A percentile compares a stretch with the other conserved stretches of the same genome.
These are phyloP conservation scores for Clarireedia monteithiana DNA, from an alignment of 2,329 filamentous ascomycete genomes.

Conservation along the genomic window DNA sequence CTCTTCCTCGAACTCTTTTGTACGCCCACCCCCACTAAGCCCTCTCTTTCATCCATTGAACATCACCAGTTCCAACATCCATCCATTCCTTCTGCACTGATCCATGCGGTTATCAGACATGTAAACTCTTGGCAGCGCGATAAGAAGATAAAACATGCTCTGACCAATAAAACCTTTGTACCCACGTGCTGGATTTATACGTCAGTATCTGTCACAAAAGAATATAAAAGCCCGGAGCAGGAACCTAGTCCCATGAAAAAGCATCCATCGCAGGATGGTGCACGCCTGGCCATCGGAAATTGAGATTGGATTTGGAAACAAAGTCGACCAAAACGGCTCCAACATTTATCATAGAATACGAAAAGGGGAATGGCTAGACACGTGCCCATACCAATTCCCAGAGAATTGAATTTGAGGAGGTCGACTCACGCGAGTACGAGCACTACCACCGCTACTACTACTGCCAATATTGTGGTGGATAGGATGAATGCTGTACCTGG, in stretches of 20 bases:
- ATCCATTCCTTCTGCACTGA: too few species aligned
- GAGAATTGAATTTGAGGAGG: conserved; percentile 3
- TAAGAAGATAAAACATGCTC: background rate
- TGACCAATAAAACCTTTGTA: background rate
- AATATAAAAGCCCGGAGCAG: background rate
- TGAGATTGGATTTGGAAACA: background rate
- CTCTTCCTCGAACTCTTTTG: too few species aligned
- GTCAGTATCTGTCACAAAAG: background rate
- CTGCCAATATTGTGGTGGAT: conserved; percentile 35
- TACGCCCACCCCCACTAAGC: too few species aligned
- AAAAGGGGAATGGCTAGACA: conserved; percentile 7
- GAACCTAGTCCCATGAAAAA: too few species aligned
- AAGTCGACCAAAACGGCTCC: background rate
- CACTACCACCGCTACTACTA: background rate
- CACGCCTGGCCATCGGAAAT: too few species aligned
- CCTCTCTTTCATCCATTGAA: too few species aligned
- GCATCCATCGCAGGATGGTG: too few species aligned
- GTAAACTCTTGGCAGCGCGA: background rate
- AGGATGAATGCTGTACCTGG: conserved; percentile 49
- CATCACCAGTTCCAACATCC: too few species aligned
- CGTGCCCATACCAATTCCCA: conserved; percentile 1
- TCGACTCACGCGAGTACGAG: background rate
- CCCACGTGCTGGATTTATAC: background rate
- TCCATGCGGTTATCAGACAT: background rate
- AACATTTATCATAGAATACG: background rate